These are phyloP conservation scores for Arthrobotrys megalospora DNA, from an alignment of 2,329 filamentous ascomycete species.

Conservation along the genomic window DNA sequence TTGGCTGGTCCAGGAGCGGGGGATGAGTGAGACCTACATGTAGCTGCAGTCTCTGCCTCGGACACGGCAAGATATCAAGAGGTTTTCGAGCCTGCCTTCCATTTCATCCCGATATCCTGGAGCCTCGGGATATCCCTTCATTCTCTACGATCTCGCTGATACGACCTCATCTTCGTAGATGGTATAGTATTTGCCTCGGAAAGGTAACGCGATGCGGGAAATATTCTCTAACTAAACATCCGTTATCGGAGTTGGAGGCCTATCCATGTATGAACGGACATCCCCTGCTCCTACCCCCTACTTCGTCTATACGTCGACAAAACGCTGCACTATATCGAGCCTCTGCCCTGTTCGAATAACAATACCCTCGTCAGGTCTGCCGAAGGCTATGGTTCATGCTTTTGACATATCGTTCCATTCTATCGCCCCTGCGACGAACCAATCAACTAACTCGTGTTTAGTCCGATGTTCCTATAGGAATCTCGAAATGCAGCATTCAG, in stretches of 20 bases:
- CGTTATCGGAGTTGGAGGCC: conserved; percentile 32
- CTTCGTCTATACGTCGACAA: no score
- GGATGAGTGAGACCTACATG: conserved; percentile 7
- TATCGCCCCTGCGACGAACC: no score
- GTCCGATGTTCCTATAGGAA: no score
- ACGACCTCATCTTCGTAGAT: no score
- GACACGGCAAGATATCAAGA: conserved; percentile 12
- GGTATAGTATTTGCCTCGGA: background rate
- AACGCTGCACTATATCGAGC: no score
- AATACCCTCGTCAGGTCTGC: background rate
- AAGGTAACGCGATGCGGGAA: background rate
- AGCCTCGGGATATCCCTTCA: no score
- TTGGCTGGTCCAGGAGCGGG: background rate
- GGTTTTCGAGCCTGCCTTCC: no score
- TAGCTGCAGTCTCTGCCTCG: background rate
- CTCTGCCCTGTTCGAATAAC: background rate
- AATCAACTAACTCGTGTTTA: no score
- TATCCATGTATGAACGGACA: background rate
- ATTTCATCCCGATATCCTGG: no score
- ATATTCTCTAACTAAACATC: conserved; percentile 5
- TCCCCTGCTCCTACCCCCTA: no score
- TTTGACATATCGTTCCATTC: background rate
- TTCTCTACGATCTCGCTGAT: no score
- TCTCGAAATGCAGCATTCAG: background rate
- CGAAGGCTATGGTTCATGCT: background rate